Evolutionary conservation across 768 basidiomycete genomes (phyloP), one percentile per base, ranked within the genome.

Genomic region (Phanerochaete carnosa): DNA sequence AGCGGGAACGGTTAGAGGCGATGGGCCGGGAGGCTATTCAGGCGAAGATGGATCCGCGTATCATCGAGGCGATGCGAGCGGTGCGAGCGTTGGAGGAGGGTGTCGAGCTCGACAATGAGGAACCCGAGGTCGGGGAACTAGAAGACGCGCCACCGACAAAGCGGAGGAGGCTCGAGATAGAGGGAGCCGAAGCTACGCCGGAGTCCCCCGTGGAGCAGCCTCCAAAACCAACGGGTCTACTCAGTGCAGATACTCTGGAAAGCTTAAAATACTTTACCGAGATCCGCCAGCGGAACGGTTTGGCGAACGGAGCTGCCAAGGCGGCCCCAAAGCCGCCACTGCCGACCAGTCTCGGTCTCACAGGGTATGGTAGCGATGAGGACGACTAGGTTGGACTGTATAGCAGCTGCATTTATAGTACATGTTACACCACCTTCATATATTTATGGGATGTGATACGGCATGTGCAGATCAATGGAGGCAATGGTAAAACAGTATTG

Each of bases 41-140:
- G 43, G 85, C 90, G 23, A 81, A 82, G 53, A 88, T 98, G 80
- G 93, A 98, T 70, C 90, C 91, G 7, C 81, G 88, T 19, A 87
- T 98, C 53, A 86, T 97, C 11, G 91, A 96, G 65, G 94, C 95
- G 1, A 89, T 96, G 79, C 80, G 91, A 53, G 79, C 89, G 2
- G 83, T 98, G 23, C 82, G 94, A 45, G 93, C 94, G 12, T 72
- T 98, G 61, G 97, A 98, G 74, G 94, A 95, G 37, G 95, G 92
- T 62, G 80, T 53, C 59, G 71, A 62, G 59, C 64, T 66, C 70
- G 76, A 76, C 12, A 72, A 73, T 1, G 76, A 73, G 13, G 47
- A 46, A 15, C 73, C 74, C 37, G 69, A 73, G 19, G 63, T 74
- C 9, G 75, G 74, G 26, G 74, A 76, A 69, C 68, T 72, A 60